Conservation (phyloP, 1,139 yeast species). For the Taphrina betulina region DNA sequence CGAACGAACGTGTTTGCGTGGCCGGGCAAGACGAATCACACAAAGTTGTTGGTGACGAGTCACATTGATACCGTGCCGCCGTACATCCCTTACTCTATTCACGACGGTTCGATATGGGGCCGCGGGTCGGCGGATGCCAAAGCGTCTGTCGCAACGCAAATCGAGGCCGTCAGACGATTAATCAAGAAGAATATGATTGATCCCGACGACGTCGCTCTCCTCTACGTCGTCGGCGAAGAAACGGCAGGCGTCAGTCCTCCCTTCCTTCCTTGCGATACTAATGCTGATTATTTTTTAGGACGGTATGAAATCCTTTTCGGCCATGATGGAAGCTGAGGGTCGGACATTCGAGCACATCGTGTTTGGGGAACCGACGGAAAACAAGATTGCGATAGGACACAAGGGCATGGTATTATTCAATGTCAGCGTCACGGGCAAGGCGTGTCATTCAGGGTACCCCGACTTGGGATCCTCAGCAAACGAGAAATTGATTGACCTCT, state of each 20-base stretch:
- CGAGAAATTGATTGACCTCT: conserved; percentile 55
- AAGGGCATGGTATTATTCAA: conserved; percentile 55
- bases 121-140: conserved; percentile 71
- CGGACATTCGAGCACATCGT: conserved; percentile 58
- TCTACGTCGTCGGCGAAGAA: conserved; percentile 72
- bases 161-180: conserved; percentile 54
- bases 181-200: conserved; percentile 46
- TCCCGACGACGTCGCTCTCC: conserved; percentile 58
- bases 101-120: conserved; percentile 58
- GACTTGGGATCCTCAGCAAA: conserved; percentile 65
- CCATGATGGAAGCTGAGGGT: conserved; percentile 9
- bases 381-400: conserved; percentile 68
- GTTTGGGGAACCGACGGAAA: conserved; percentile 75
- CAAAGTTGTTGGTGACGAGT: conserved; percentile 57
- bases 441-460: conserved; percentile 69
- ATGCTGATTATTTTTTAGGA: conserved; percentile 9
- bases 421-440: conserved; percentile 55
- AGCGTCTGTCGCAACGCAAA: conserved; percentile 64
- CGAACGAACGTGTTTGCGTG: conserved; percentile 25
- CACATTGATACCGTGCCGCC: conserved; percentile 78
- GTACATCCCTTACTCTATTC: conserved; percentile 53
- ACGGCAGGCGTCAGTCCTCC: conserved; percentile 49
- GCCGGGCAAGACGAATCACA: conserved; percentile 41
- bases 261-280: not conserved
- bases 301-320: conserved; percentile 28